Evolutionary conservation across 345 rosid genomes (phyloP).

Genomic region (Gossypium rotundifolium): DNA sequence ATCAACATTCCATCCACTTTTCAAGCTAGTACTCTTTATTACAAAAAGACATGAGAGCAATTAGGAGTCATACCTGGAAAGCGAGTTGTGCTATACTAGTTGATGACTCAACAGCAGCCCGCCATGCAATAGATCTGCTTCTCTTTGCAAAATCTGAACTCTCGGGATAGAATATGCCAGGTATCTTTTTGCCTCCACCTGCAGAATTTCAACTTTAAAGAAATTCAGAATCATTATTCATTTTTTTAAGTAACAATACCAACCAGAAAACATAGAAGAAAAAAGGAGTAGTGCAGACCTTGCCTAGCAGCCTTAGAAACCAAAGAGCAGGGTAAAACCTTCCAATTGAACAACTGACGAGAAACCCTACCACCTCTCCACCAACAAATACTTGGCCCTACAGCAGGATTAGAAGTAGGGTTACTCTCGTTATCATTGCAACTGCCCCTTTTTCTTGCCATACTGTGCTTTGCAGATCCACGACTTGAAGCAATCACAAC

Average conservation of each 20-base stretch:
- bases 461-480: slow-evolving; percentile 54
- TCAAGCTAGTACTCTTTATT: not conserved
- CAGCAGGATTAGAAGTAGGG: slow-evolving; percentile 44
- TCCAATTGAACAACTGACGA: slow-evolving; percentile 76
- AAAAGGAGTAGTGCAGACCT: slow-evolving; percentile 48
- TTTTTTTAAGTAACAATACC: slow-evolving; percentile 16
- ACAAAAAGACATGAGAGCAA: not conserved
- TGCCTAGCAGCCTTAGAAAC: slow-evolving; percentile 83
- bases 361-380: slow-evolving; percentile 96
- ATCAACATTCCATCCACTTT: not conserved
- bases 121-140: slow-evolving; percentile 73
- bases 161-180: slow-evolving; percentile 79
- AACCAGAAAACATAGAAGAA: not conserved
- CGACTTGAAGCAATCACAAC: slow-evolving; percentile 48
- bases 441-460: slow-evolving; percentile 57
- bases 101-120: slow-evolving; percentile 89
- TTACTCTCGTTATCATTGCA: slow-evolving; percentile 41
- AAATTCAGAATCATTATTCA: slow-evolving; percentile 34
- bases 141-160: slow-evolving; percentile 82
- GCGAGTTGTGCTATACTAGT: slow-evolving; percentile 74
- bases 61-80: slow-evolving; percentile 48
- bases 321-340: slow-evolving; percentile 62
- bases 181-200: slow-evolving; percentile 71
- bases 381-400: slow-evolving; percentile 75
- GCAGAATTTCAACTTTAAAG: slow-evolving; percentile 46